These are phyloP conservation scores for Pleurotus citrinopileatus DNA, from an alignment of 768 basidiomycete genomes.

Conservation along the genomic window DNA sequence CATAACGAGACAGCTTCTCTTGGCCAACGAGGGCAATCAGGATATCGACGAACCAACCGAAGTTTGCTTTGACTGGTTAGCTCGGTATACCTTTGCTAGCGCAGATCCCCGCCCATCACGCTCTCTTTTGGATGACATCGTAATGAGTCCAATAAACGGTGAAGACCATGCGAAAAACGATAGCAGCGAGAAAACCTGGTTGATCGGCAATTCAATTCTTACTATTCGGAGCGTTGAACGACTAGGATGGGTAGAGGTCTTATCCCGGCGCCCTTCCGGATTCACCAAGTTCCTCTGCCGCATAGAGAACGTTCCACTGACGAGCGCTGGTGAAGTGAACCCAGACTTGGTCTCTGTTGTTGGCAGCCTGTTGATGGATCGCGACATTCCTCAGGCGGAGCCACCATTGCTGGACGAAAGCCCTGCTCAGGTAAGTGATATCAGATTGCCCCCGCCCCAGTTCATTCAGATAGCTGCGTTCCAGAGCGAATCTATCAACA, in stretches of 20 bases:
- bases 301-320: slow-evolving; percentile 85
- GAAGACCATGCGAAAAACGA: slow-evolving; percentile 32
- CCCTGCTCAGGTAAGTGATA: slow-evolving; percentile 13
- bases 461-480: neutral
- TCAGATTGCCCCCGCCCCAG: neutral
- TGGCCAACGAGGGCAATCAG: slow-evolving; percentile 75
- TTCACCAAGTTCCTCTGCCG: slow-evolving; percentile 81
- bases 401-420: slow-evolving; percentile 23
- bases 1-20: slow-evolving; percentile 81
- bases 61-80: slow-evolving; percentile 97
- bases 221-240: slow-evolving; percentile 73
- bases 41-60: slow-evolving; percentile 87
- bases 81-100: slow-evolving; percentile 90
- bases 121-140: slow-evolving; percentile 75
- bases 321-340: slow-evolving; percentile 79
- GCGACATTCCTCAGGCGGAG: slow-evolving; percentile 36
- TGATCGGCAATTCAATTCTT: slow-evolving; percentile 80
- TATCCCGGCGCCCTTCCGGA: slow-evolving; percentile 85
- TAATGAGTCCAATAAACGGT: slow-evolving; percentile 54
- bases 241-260: slow-evolving; percentile 86
- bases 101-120: slow-evolving; percentile 88
- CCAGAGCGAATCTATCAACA: neutral
- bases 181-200: slow-evolving; percentile 73
- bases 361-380: slow-evolving; percentile 71
- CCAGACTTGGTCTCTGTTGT: slow-evolving; percentile 74